Base-by-base conservation (phyloP, 495 filamentous ascomycete species). In the Penicillium malachiteum region DNA sequence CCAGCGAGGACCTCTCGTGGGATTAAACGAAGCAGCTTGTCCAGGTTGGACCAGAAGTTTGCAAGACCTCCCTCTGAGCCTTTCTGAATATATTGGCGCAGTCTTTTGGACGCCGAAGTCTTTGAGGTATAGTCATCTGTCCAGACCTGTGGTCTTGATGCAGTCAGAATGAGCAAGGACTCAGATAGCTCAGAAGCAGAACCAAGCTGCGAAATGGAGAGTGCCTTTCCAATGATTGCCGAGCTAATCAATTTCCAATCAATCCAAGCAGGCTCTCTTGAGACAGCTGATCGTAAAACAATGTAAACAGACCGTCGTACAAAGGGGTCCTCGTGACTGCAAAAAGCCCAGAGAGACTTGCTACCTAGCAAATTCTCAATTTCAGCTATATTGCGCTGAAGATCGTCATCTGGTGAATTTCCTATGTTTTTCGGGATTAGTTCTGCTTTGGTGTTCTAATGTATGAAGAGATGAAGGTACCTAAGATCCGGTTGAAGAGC, bases 291-390 rank as follows among this genome's bases (percentile, higher is more conserved):
- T n/a, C 75, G 73, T 5, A 95, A 65, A 33, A 99, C 76, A 39
- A 82, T 79, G 65, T 89, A 91, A 2, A 87, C 68, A 3, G 87
- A 75, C 37, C 83, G 82, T 45, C 95, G 83, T 7, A 96, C 86
- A 62, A 78, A 84, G 12, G 85, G 58, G 65, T 97, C 92, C 11
- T 82, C 67, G 55, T 85, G 72, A 32, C 78, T 71, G 8, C 82
- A 82, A 59, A 94, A 82, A n/a, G 78, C 75, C 93, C 94, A 97
- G 4, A 97, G 62, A 18, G 84, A 80, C 33, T 81, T 78, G 55
- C 87, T 84, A 6, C 71, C 69, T 17, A 97, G 72, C 48, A 95
- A 78, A 3, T 62, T 71, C 32, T 83, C 78, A 52, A 86, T 77
- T 12, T 69, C 58, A 10, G 59, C 17, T 13, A 76, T 48, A 48